Evolutionary conservation across 225 moss, liverwort and hornwort genomes (phyloP).

Genomic region (Pseudoscleropodium purum): DNA sequence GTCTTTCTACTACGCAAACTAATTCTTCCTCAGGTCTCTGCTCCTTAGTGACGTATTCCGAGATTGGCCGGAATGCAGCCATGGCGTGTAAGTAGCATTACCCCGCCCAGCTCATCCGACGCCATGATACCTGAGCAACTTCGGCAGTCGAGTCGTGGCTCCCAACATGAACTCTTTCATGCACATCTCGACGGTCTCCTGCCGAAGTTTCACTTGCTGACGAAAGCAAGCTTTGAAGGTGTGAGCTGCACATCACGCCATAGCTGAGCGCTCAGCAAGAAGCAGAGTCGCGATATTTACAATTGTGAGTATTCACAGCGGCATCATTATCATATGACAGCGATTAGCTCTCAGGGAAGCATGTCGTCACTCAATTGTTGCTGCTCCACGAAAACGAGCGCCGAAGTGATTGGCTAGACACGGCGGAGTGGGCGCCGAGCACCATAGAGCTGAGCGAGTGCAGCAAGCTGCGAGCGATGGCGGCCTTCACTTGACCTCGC

Average conservation of each 20-base stretch:
- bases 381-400: constrained; percentile 22
- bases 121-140: no score
- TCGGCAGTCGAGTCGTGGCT: background rate
- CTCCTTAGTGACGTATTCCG: background rate
- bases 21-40: background rate
- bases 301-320: background rate
- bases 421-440: constrained; percentile 10
- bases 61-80: background rate
- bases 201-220: background rate
- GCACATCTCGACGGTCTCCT: background rate
- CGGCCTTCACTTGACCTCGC: constrained; percentile 41
- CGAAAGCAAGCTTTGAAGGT: background rate
- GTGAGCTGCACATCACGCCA: background rate
- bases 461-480: constrained; percentile 21
- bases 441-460: constrained; percentile 6
- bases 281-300: background rate
- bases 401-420: background rate
- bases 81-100: background rate
- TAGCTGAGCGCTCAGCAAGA: background rate
- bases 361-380: background rate
- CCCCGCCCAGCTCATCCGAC: background rate
- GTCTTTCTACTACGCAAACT: background rate
- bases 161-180: background rate
- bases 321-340: background rate
- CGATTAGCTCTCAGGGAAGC: no score